Conservation (phyloP, 2,329 filamentous ascomycete species). For the Oidium heveae region DNA sequence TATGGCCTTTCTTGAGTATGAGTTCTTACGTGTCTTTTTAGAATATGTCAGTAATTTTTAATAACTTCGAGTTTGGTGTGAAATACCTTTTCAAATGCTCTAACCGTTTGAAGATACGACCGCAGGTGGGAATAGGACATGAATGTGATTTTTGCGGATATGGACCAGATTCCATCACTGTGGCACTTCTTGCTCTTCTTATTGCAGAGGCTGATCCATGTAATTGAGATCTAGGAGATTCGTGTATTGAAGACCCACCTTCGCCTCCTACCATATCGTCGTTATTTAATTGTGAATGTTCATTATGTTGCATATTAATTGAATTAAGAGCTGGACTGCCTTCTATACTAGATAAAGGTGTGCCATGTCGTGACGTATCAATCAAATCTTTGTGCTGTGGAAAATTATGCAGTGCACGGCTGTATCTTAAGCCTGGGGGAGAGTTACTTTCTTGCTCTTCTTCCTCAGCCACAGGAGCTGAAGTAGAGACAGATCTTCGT, state of each 20-base stretch:
- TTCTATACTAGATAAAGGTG: constrained; percentile 65
- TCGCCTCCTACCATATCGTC: constrained; percentile 26
- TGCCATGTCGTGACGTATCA: constrained; percentile 70
- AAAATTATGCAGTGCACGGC: constrained; percentile 35
- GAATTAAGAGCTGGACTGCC: constrained; percentile 54
- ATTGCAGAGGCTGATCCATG: constrained; percentile 50
- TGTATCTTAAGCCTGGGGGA: constrained; percentile 49
- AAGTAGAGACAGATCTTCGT: constrained; percentile 69
- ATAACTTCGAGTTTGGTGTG: constrained; percentile 16
- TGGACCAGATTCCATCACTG: constrained; percentile 85
- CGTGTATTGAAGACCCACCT: constrained; percentile 30
- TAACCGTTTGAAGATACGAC: constrained; percentile 91
- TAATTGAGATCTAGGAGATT: constrained; percentile 38
- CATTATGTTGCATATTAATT: constrained; percentile 43
- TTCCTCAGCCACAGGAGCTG: constrained; percentile 58
- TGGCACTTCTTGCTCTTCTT: constrained; percentile 76
- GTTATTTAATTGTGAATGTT: constrained; percentile 35
- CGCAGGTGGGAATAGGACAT: constrained; percentile 95
- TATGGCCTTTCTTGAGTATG: constrained; percentile 99
- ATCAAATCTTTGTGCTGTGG: constrained; percentile 57
- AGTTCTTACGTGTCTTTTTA: constrained; percentile 78
- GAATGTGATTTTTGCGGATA: constrained; percentile 97
- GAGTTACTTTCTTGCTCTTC: constrained; percentile 61
- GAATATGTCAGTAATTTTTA: constrained; percentile 23
- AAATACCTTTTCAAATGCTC: constrained; percentile 96